Base-by-base conservation (phyloP, 169 alveolate genomes). In the Plasmodium sp. region DNA sequence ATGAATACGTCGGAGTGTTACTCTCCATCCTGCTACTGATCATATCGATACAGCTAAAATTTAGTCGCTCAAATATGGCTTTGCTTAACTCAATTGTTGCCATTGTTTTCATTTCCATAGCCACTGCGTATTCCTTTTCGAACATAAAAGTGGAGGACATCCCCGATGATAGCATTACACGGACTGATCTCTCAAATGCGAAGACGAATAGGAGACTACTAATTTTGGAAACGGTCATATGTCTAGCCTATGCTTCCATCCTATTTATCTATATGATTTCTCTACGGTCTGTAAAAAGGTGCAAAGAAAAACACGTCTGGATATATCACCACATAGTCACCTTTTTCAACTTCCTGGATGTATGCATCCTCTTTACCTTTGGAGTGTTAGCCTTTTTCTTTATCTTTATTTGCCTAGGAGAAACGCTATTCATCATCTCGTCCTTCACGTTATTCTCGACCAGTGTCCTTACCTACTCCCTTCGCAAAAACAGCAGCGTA, bases 21-120 rank as follows among this genome's bases (percentile, higher is more conserved):
- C 58, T 92, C 45, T 81, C 95, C 56, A 14, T 41, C 41, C 75
- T 92, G 56, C 62, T 82, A 81, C 75, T 92, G 10, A 71, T 81
- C 22, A 81, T 92, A 67, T 92, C 95, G n/a, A 71, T 92, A 22
- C 86, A 92, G 45, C 39, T 92, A 82, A 92, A 92, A 81, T 81
- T n/a, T 45, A 73, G 81, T 27, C 54, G 79, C 27, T 81, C 95
- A 39, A 58, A 81, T 58, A 81, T 92, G 48, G 36, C 86, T 9
- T 72, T 92, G 72, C 36, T 92, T 16, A 92, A 92, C 75, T 92
- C 92, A 3, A 72, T 92, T 81, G 22, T 82, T 36, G 84, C 71
- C 34, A 36, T 92, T 22, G n/a, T 92, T 71, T 51, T 92, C 34
- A 92, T 92, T 67, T 92, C 95, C 1, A 45, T 92, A 6, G 84